Conservation (phyloP, 495 filamentous ascomycete genomes). For the Podospora fimiseda region DNA sequence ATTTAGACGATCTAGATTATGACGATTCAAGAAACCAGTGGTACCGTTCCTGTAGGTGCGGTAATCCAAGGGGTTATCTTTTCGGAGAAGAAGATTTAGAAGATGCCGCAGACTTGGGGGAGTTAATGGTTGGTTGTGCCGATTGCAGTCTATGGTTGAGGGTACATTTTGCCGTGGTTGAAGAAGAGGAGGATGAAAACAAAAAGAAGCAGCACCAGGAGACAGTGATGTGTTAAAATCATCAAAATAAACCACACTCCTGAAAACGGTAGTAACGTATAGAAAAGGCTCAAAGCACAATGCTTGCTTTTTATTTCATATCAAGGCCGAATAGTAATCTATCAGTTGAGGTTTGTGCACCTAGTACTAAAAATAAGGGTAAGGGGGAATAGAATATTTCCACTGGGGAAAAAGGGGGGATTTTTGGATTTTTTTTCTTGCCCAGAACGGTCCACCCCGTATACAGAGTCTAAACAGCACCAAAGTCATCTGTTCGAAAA, state of each 20-base stretch:
- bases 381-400: conserved; percentile 1
- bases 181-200: conserved; percentile 32
- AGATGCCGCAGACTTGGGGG: conserved; percentile 54
- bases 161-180: conserved; percentile 62
- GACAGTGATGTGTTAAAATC: background rate
- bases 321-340: background rate
- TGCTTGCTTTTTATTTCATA: background rate
- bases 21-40: conserved; percentile 45
- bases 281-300: background rate
- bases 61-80: conserved; percentile 64
- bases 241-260: background rate
- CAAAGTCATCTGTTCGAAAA: conserved; percentile 33
- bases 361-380: background rate
- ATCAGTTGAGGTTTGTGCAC: background rate
- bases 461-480: conserved; percentile 46
- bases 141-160: conserved; percentile 80
- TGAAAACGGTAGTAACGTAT: background rate
- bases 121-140: conserved; percentile 68
- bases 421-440: conserved; percentile 37
- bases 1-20: conserved; percentile 27
- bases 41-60: conserved; percentile 73
- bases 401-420: conserved; percentile 20
- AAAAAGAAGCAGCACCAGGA: too few species aligned
- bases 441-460: conserved; percentile 23
- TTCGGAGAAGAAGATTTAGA: conserved; percentile 67